A percentile compares a stretch with the other conserved stretches of the same genome.
Conservation (phyloP, 2,329 filamentous ascomycete genomes). For the Colletotrichum shisoi region DNA sequence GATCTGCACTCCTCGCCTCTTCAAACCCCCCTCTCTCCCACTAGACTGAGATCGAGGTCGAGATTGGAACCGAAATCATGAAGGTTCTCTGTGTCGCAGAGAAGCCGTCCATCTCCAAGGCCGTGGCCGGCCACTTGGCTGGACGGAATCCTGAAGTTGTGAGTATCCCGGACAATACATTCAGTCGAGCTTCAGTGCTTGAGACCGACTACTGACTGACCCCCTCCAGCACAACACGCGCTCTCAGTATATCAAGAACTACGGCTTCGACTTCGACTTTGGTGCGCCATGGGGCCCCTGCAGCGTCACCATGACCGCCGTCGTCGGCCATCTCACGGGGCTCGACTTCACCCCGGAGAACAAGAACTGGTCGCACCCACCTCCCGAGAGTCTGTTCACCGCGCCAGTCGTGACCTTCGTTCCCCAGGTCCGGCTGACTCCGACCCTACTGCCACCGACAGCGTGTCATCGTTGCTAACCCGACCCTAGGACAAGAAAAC, state of each 20-base stretch:
- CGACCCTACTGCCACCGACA: neutral
- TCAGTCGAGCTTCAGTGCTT: too few relatives aligned
- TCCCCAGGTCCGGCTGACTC: slow-evolving; percentile 62
- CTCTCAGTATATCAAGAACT: slow-evolving; percentile 89
- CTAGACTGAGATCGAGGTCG: too few relatives aligned
- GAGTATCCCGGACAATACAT: slow-evolving; percentile 48
- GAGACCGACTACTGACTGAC: slow-evolving; percentile 39
- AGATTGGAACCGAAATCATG: slow-evolving; percentile 51
- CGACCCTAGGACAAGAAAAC: slow-evolving; percentile 73
- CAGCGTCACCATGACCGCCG: slow-evolving; percentile 90
- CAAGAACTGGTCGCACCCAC: slow-evolving; percentile 81
- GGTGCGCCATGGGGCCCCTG: slow-evolving; percentile 80
- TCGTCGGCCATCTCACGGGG: slow-evolving; percentile 85
- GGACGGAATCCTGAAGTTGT: slow-evolving; percentile 77
- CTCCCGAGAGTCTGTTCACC: slow-evolving; percentile 80
- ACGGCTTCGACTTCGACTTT: slow-evolving; percentile 90
- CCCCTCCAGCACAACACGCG: slow-evolving; percentile 68
- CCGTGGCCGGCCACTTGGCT: slow-evolving; percentile 87
- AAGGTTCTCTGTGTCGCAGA: slow-evolving; percentile 65
- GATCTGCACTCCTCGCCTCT: neutral
- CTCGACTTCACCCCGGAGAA: slow-evolving; percentile 78
- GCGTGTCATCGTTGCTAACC: slow-evolving; percentile 23
- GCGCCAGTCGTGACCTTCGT: slow-evolving; percentile 76
- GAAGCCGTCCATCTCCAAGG: slow-evolving; percentile 93
- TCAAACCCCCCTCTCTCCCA: too few relatives aligned